Evolutionary conservation across 768 basidiomycete species (phyloP), one percentile per base, ranked within the genome.

Genomic region (Asterophora parasitica): DNA sequence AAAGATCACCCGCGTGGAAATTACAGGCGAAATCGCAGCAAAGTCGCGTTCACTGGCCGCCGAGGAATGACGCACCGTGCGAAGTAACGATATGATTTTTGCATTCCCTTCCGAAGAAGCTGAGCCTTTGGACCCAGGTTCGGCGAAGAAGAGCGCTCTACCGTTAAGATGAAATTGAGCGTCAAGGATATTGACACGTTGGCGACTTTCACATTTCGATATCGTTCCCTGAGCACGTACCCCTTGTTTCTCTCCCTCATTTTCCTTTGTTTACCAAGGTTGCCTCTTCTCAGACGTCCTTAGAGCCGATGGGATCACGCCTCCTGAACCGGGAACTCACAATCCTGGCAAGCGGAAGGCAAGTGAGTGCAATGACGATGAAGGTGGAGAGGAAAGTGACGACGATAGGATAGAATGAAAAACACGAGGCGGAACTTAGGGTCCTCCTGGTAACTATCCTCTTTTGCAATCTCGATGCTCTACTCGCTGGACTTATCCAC

Each of bases 231-330:
- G 38, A 30, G 11, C 9, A 7, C 1, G 38, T 23, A n/a, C 20
- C 23, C 6, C 23, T 23, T 23, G 23, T 23, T 23, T 23, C 23
- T 23, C 23, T 23, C 23, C 23, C 6, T 23, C 23, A 23, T 6
- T 23, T 23, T 23, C n/a, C 6, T 23, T 23, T 23, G 6, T 6
- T 6, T 23, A 23, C 6, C 23, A 23, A 23, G n/a, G 23, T 23
- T 6, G 23, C 23, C 6, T 23, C 23, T 38, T 16, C 17, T 10
- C 23, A 46, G 44, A 46, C n/a, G 15, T 28, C 23, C 16, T 46
- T 23, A 46, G 44, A 15, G 37, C 46, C 2, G 35, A 47, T 15
- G 28, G 46, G 6, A 32, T 39, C 26, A 37, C 46, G 3, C 46
- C 46, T 23, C 46, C 38, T 19, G 16, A 40, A 32, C 27, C 46